Percentiles rank a stretch among this genome's conserved stretches.
These are phyloP conservation scores for Myrica gale DNA, from an alignment of 306 rosid species.

Conservation along the genomic window DNA sequence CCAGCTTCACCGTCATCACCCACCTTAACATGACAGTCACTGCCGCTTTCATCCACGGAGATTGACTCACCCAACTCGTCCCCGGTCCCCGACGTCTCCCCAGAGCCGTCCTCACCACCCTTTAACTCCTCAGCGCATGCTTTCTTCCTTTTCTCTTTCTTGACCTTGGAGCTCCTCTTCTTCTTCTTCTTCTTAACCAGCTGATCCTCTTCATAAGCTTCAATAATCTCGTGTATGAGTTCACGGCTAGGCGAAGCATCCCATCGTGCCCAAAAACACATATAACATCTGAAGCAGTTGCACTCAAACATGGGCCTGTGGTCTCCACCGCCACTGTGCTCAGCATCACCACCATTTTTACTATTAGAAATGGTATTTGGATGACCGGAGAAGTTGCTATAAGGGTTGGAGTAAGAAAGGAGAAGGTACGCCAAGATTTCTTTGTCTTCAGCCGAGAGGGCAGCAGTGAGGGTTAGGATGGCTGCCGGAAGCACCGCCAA, in stretches of 20 bases:
- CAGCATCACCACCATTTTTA: not conserved
- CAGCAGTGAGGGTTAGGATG: constrained; percentile 13
- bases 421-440: constrained; percentile 37
- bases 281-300: constrained; percentile 38
- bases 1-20: constrained; percentile 16
- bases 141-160: constrained; percentile 22
- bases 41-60: not conserved
- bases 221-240: constrained; percentile 39
- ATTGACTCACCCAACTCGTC: constrained; percentile 6
- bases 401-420: constrained; percentile 26
- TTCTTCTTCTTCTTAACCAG: constrained; percentile 23
- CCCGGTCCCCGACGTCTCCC: not conserved
- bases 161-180: constrained; percentile 17
- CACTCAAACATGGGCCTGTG: constrained; percentile 25
- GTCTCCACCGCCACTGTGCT: not conserved
- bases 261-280: constrained; percentile 43
- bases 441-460: constrained; percentile 31
- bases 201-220: constrained; percentile 37
- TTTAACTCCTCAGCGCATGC: not conserved
- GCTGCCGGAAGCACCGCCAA: constrained; percentile 31
- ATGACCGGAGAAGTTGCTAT: not conserved
- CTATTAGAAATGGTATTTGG: not conserved
- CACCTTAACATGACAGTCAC: not conserved
- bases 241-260: constrained; percentile 38
- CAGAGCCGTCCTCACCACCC: not conserved